A percentile compares a stretch with the other conserved stretches of the same genome.
Conservation (phyloP, 257 asterid species). For the Mitragyna speciosa region DNA sequence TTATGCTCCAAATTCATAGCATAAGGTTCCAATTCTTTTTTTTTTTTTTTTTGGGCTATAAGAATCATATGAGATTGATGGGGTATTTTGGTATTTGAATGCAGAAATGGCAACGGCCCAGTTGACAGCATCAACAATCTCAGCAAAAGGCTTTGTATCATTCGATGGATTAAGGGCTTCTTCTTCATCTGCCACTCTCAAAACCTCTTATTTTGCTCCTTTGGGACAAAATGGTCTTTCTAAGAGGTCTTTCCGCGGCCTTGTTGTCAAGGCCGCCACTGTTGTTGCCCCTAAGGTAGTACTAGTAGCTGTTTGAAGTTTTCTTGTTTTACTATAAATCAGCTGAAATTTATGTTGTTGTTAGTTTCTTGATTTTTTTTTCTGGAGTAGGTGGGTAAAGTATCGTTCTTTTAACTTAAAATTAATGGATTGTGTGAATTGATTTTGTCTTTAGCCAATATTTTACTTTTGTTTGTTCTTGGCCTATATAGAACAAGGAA, state of each 20-base stretch:
- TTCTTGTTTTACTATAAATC: too few relatives aligned
- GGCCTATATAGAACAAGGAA: neutral
- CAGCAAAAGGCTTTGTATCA: conserved; percentile 66
- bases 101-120: conserved; percentile 77
- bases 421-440: too few relatives aligned
- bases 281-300: conserved; percentile 87
- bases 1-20: neutral
- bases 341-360: neutral
- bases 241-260: conserved; percentile 47
- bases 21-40: neutral
- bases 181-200: conserved; percentile 44
- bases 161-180: conserved; percentile 74
- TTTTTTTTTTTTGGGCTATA: neutral
- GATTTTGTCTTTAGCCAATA: neutral
- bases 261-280: conserved; percentile 83
- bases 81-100: neutral
- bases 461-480: neutral
- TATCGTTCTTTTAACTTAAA: neutral
- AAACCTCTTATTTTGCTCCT: conserved; percentile 48
- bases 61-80: neutral
- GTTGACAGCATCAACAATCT: conserved; percentile 70
- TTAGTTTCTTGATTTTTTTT: neutral
- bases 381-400: neutral
- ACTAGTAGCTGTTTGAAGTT: neutral
- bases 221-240: conserved; percentile 41